A percentile compares a stretch with the other conserved stretches of the same genome.
These are phyloP conservation scores for Papiliotrema terrestris DNA, from an alignment of 1,284 basidiomycete genomes.

Conservation along the genomic window DNA sequence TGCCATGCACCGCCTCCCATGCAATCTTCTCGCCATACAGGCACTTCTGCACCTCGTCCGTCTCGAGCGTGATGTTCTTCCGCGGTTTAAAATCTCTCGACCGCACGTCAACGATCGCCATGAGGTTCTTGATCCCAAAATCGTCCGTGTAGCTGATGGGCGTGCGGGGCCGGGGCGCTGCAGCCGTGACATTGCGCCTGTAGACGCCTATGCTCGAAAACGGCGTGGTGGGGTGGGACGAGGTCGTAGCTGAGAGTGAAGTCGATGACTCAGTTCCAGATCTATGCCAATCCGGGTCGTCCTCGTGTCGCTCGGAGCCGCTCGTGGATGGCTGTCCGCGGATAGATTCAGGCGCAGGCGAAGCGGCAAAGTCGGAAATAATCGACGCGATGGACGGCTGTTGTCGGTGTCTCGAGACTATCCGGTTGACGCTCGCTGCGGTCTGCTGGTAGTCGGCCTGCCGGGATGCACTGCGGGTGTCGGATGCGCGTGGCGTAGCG, in stretches of 20 bases:
- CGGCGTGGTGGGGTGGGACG: constrained; percentile 33
- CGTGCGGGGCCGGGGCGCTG: constrained; percentile 20
- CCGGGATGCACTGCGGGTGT: neutral
- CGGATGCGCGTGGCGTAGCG: constrained; percentile 18
- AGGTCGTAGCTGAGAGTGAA: constrained; percentile 37
- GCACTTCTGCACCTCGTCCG: constrained; percentile 63
- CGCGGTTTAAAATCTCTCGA: constrained; percentile 47
- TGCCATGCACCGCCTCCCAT: constrained; percentile 63
- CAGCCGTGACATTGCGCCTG: constrained; percentile 27
- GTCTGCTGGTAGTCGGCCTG: constrained; percentile 20
- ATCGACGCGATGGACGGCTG: constrained; percentile 48
- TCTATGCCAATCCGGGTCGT: neutral
- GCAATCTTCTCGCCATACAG: constrained; percentile 62
- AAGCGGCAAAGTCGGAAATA: constrained; percentile 34
- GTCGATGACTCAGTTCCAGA: constrained; percentile 29
- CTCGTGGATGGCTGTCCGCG: constrained; percentile 4
- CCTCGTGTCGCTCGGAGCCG: constrained; percentile 6
- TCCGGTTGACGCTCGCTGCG: constrained; percentile 28
- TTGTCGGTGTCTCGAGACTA: constrained; percentile 40
- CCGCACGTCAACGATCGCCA: constrained; percentile 72
- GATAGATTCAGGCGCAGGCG: constrained; percentile 10
- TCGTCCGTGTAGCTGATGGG: constrained; percentile 67
- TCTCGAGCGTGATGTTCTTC: constrained; percentile 47
- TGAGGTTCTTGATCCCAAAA: constrained; percentile 76
- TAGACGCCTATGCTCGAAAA: constrained; percentile 26